A percentile compares a stretch with the other conserved stretches of the same genome.
Evolutionary conservation across 2,329 filamentous ascomycete genomes (phyloP).

Genomic region (Apiospora hydei): DNA sequence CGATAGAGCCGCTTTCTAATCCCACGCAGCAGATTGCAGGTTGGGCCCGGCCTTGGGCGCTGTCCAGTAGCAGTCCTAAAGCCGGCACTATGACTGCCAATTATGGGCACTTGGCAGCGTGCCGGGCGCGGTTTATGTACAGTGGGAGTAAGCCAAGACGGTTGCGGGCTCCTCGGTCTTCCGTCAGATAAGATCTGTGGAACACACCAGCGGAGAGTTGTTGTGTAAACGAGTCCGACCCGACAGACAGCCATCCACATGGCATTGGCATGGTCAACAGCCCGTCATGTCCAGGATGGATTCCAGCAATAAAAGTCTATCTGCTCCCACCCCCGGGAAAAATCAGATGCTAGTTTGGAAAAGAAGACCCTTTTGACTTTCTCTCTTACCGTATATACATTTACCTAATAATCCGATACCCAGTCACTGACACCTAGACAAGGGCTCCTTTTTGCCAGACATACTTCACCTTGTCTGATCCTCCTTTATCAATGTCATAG

Average conservation of each 20-base stretch:
- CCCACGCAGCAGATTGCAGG: not conserved
- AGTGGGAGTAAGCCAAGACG: not conserved
- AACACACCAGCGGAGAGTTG: slow-evolving; percentile 18
- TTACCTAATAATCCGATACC: not conserved
- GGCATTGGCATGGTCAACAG: not conserved
- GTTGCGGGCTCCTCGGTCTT: slow-evolving; percentile 1
- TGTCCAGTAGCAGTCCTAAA: slow-evolving; percentile 13
- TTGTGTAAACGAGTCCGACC: not conserved
- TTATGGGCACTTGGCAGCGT: not conserved
- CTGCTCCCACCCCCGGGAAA: not conserved
- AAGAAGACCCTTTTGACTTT: not conserved
- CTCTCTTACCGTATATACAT: not conserved
- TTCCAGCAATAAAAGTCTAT: slow-evolving; percentile 6
- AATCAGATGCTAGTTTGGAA: not conserved
- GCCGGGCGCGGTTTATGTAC: not conserved
- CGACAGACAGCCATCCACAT: not conserved
- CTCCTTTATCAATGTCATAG: not conserved
- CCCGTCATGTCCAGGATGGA: not conserved
- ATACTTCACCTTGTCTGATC: slow-evolving; percentile 15
- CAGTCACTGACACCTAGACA: not conserved
- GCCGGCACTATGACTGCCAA: not conserved
- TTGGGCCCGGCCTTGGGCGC: not conserved
- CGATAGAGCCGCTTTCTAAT: slow-evolving; percentile 5
- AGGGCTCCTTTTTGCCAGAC: not conserved
- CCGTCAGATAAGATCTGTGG: slow-evolving; percentile 10